A percentile compares a stretch with the other conserved stretches of the same genome.
phyloP scores from a whole-genome alignment of 805 yeast species.

The Metschnikowia proteae region DNA sequence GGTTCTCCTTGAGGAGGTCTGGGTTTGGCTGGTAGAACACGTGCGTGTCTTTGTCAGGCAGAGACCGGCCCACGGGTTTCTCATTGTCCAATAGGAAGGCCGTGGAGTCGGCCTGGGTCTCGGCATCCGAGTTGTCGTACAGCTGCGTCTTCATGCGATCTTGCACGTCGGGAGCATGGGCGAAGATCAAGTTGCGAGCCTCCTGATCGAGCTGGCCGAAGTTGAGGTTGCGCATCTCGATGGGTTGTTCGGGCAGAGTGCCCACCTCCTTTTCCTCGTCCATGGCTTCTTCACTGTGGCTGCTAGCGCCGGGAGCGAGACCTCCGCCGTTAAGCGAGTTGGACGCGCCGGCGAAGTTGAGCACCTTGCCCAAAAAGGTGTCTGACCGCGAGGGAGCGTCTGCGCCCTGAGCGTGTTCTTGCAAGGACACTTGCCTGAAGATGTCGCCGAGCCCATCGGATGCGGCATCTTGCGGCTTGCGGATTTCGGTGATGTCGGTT shows the following conservation, averaged over 20 bases:
- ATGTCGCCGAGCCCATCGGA: slow-evolving; percentile 19
- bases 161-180: slow-evolving; percentile 38
- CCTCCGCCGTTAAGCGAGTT: slow-evolving; percentile 38
- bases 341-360: slow-evolving; percentile 24
- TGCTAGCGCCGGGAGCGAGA: slow-evolving; percentile 38
- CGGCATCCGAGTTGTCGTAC: slow-evolving; percentile 5
- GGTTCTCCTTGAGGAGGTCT: slow-evolving; percentile 37
- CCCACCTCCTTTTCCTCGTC: slow-evolving; percentile 24
- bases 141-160: background rate
- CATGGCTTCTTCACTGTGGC: slow-evolving; percentile 13
- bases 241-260: slow-evolving; percentile 28
- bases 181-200: slow-evolving; percentile 51
- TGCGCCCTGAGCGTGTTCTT: slow-evolving; percentile 24
- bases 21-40: slow-evolving; percentile 42
- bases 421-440: slow-evolving; percentile 34
- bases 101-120: slow-evolving; percentile 5
- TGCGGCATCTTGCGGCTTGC: slow-evolving; percentile 5
- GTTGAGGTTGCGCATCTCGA: slow-evolving; percentile 44
- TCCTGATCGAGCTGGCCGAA: slow-evolving; percentile 45
- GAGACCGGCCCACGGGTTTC: slow-evolving; percentile 4
- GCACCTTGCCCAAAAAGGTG: slow-evolving; percentile 37
- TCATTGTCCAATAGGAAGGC: slow-evolving; percentile 2
- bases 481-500: slow-evolving; percentile 16
- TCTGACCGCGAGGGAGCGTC: slow-evolving; percentile 28
- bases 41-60: slow-evolving; percentile 6